A percentile compares a stretch with the other conserved stretches of the same genome.
Conservation (phyloP, 176 grass and related monocot species). For the Hsuehochloa calcarea region DNA sequence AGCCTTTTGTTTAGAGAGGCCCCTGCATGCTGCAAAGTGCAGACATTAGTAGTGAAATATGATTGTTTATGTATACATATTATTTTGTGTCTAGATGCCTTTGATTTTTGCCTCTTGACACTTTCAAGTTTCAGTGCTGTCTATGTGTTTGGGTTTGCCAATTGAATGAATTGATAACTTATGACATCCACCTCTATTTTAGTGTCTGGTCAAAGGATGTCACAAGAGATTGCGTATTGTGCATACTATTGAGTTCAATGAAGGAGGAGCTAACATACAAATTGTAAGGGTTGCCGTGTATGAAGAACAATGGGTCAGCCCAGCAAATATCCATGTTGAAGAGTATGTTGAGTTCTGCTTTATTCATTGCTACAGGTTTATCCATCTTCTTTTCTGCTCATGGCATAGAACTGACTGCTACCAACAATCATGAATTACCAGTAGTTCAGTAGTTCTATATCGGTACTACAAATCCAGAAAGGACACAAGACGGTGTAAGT, state of each 20-base stretch:
- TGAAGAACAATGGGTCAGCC: slow-evolving; percentile 87
- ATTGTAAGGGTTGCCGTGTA: slow-evolving; percentile 87
- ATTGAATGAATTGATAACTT: neutral
- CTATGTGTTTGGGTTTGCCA: slow-evolving; percentile 2
- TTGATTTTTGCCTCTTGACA: neutral
- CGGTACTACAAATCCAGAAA: slow-evolving; percentile 7
- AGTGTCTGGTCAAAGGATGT: slow-evolving; percentile 95
- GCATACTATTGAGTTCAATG: slow-evolving; percentile 90
- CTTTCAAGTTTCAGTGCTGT: slow-evolving; percentile 18
- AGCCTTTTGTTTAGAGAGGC: neutral
- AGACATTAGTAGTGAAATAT: neutral
- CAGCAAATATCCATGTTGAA: slow-evolving; percentile 61
- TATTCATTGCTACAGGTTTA: neutral
- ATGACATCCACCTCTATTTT: slow-evolving; percentile 31
- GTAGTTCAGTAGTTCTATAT: neutral
- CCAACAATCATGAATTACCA: slow-evolving; percentile 6
- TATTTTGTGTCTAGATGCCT: slow-evolving; percentile 11
- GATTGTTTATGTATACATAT: neutral
- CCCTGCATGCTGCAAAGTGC: neutral
- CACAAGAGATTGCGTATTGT: slow-evolving; percentile 89
- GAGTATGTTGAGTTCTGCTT: slow-evolving; percentile 58
- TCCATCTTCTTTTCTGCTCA: slow-evolving; percentile 8
- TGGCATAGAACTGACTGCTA: slow-evolving; percentile 10
- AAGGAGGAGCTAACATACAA: slow-evolving; percentile 80
- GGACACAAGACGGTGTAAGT: neutral